Percentiles rank a stretch among this genome's conserved stretches.
These are phyloP conservation scores for Kalmanozyma brasiliensis DNA, from an alignment of 1,284 basidiomycete genomes.

Conservation along the genomic window DNA sequence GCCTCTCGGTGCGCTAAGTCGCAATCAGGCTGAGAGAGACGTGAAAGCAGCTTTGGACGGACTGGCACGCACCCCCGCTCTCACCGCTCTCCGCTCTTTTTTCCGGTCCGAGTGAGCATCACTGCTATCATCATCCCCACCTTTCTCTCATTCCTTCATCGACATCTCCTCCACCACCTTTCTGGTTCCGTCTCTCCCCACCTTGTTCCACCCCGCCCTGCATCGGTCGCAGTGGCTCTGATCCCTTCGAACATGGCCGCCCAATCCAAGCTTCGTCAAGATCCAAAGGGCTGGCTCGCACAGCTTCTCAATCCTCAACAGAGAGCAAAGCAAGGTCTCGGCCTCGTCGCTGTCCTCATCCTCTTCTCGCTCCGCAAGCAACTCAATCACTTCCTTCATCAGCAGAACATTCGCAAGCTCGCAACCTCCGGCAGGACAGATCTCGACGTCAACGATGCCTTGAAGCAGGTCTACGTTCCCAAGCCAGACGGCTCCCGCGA, in stretches of 20 bases:
- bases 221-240: neutral
- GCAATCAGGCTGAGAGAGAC: too few relatives aligned
- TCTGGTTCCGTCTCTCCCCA: too few relatives aligned
- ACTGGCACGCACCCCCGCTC: too few relatives aligned
- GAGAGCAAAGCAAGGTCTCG: constrained; percentile 26
- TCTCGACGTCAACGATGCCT: constrained; percentile 46
- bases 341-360: constrained; percentile 30
- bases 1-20: too few relatives aligned
- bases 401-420: constrained; percentile 15
- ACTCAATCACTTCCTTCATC: constrained; percentile 19
- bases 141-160: too few relatives aligned
- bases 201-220: neutral
- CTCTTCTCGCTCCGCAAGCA: constrained; percentile 43
- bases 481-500: constrained; percentile 55
- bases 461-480: constrained; percentile 62
- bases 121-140: too few relatives aligned
- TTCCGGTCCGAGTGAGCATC: too few relatives aligned
- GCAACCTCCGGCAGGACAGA: constrained; percentile 12
- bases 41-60: too few relatives aligned
- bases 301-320: constrained; percentile 26
- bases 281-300: constrained; percentile 23
- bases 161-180: too few relatives aligned
- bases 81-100: too few relatives aligned
- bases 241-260: constrained; percentile 26
- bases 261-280: constrained; percentile 45